A percentile compares a stretch with the other conserved stretches of the same genome.
phyloP scores from a whole-genome alignment of 805 yeast species.

The Suhomyces pyralidae region DNA sequence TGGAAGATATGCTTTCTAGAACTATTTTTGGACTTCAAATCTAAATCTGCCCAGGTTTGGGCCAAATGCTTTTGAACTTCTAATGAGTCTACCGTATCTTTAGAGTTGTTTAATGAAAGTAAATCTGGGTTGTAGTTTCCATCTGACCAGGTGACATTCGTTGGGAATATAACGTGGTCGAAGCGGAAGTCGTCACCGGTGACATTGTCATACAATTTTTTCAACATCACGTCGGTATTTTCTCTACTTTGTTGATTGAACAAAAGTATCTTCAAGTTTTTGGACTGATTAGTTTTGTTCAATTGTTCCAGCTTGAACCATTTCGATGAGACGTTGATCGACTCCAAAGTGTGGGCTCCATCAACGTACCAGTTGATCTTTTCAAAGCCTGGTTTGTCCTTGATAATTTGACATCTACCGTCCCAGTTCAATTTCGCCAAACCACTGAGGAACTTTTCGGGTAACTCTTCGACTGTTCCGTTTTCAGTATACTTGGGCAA shows the following conservation, averaged over 20 bases:
- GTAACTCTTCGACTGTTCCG: conserved; percentile 31
- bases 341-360: conserved; percentile 95
- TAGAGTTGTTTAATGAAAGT: conserved; percentile 79
- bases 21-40: conserved; percentile 23
- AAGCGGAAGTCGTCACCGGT: conserved; percentile 43
- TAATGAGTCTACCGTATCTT: conserved; percentile 73
- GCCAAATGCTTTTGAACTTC: conserved; percentile 77
- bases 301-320: conserved; percentile 57
- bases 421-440: conserved; percentile 77
- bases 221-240: conserved; percentile 59
- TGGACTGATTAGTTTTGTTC: conserved; percentile 16
- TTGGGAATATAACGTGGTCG: conserved; percentile 79
- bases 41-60: conserved; percentile 60
- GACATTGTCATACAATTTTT: conserved; percentile 43
- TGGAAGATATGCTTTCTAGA: conserved; percentile 54
- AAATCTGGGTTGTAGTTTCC: conserved; percentile 80
- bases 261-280: conserved; percentile 50
- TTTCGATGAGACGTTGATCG: conserved; percentile 71
- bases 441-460: conserved; percentile 54
- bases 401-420: conserved; percentile 87
- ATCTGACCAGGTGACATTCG: conserved; percentile 87
- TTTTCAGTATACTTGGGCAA: conserved; percentile 19
- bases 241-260: conserved; percentile 96
- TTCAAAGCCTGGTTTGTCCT: conserved; percentile 36
- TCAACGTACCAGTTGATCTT: conserved; percentile 78